These are phyloP conservation scores for Datisca glomerata DNA, from an alignment of 306 rosid species.

Conservation along the genomic window DNA sequence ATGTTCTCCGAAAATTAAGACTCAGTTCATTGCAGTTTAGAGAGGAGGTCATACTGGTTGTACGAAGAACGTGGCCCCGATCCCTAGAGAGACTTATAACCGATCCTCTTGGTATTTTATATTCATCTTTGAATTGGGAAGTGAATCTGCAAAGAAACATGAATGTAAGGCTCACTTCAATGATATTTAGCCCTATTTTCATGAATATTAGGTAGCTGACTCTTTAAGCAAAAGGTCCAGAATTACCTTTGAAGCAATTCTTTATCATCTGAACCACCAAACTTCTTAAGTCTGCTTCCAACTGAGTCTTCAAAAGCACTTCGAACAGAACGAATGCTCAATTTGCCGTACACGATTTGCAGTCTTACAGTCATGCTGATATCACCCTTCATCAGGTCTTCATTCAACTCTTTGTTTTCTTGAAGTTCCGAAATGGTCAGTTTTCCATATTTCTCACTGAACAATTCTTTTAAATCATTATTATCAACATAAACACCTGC, in stretches of 20 bases:
- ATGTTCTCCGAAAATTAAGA: not conserved
- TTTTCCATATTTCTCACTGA: constrained; percentile 50
- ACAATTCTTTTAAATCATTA: constrained; percentile 33
- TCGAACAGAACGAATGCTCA: constrained; percentile 81
- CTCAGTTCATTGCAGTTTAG: not conserved
- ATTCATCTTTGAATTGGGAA: constrained; percentile 85
- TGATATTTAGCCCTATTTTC: no score
- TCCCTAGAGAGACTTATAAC: constrained; percentile 66
- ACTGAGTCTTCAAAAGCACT: constrained; percentile 84
- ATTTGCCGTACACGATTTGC: constrained; percentile 66
- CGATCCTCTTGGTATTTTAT: constrained; percentile 79
- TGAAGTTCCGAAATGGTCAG: constrained; percentile 34
- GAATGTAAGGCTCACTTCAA: no score
- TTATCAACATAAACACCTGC: constrained; percentile 79
- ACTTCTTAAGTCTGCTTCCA: constrained; percentile 61
- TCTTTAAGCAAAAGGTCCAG: no score
- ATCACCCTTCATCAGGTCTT: constrained; percentile 66
- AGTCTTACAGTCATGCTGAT: constrained; percentile 69
- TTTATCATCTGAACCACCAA: constrained; percentile 54
- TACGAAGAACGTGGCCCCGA: constrained; percentile 59
- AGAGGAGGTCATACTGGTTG: constrained; percentile 52
- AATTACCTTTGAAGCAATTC: constrained; percentile 85
- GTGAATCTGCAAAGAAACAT: constrained; percentile 59
- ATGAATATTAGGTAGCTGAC: no score
- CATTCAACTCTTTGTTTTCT: constrained; percentile 44